Evolutionary conservation across 495 filamentous ascomycete genomes (phyloP), one percentile per base, ranked within the genome.

Genomic region (Darksidea phi): DNA sequence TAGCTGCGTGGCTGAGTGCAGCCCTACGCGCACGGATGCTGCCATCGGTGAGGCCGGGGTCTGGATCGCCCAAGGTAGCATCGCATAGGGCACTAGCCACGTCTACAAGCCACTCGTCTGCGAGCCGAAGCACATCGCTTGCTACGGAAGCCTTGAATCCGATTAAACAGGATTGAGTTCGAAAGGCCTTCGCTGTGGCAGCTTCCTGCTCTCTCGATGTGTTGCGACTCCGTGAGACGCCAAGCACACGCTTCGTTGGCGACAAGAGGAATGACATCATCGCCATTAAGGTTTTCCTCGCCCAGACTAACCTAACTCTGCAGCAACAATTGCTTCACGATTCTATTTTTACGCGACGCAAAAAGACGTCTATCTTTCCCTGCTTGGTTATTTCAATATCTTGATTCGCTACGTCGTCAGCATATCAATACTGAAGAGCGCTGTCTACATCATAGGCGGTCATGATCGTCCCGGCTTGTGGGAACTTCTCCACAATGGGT

Each of bases 401-500:
- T 42, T 60, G 54, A 45, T 47, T 57, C 28, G 48, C 36, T 2
- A 17, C 45, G 36, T 26, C 13, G n/a, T 48, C 2, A n/a, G 28
- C 13, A 24, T 20, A 53, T 54, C 48, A 36, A 38, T 61, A 54
- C 49, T 53, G 13, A 23, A 34, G 15, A 18, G n/a, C 26, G 20
- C 47, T 23, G 23, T 12, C 26, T 28, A 4, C 28, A 3, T 24
- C 38, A 13, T 23, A 37, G 10, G 58, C 42, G 45, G 58, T 47
- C 49, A 61, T 61, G 58, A 58, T 58, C 55, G 55, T 7, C 32
- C 23, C 49, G 45, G 23, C 23, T n/a, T 4, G 41, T 18, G 43
- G 48, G 20, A 61, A 17, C 18, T 5, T 28, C 59, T 51, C 59
- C 59, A 45, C 52, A 8, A 18, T 50, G 48, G 24, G 32, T 48